Percentiles rank a stretch among this genome's conserved stretches.
phyloP scores from a whole-genome alignment of 1,284 basidiomycete species.

The Pisolithus thermaeus region DNA sequence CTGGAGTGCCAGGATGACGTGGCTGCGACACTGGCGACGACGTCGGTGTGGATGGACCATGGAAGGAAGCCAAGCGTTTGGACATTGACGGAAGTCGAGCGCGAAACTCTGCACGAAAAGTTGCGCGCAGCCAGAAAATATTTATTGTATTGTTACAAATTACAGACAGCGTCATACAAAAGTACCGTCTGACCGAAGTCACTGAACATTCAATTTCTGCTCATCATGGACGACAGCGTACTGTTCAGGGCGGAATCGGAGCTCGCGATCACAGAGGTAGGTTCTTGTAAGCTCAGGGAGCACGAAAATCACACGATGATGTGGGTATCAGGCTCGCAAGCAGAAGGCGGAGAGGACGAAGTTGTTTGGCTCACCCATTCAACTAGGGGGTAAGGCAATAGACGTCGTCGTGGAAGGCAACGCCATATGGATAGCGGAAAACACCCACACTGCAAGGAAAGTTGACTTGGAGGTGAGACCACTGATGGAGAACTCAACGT shows the following conservation, averaged over 20 bases:
- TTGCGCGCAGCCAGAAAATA: no score
- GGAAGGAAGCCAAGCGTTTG: constrained; percentile 1
- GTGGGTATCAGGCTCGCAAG: constrained; percentile 49
- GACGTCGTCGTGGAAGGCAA: constrained; percentile 59
- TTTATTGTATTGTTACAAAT: no score
- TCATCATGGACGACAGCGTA: constrained; percentile 29
- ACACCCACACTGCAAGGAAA: constrained; percentile 67
- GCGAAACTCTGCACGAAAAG: no score
- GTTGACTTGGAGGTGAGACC: constrained; percentile 66
- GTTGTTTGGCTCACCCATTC: constrained; percentile 70
- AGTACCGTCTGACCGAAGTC: no score
- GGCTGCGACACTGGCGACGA: no score
- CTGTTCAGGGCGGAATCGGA: constrained; percentile 73
- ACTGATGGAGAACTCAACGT: not conserved
- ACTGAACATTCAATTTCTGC: not conserved
- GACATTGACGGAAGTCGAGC: constrained; percentile 18
- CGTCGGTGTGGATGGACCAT: no score
- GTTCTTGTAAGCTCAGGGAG: constrained; percentile 18
- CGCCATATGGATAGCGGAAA: constrained; percentile 82
- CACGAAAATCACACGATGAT: not conserved
- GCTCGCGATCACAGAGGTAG: constrained; percentile 60
- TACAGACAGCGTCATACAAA: no score
- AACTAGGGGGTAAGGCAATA: constrained; percentile 70
- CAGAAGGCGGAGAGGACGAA: constrained; percentile 70
- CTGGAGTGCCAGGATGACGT: no score